These are phyloP conservation scores for Neofusicoccum ribis DNA, from an alignment of 2,329 filamentous ascomycete species.

Conservation along the genomic window DNA sequence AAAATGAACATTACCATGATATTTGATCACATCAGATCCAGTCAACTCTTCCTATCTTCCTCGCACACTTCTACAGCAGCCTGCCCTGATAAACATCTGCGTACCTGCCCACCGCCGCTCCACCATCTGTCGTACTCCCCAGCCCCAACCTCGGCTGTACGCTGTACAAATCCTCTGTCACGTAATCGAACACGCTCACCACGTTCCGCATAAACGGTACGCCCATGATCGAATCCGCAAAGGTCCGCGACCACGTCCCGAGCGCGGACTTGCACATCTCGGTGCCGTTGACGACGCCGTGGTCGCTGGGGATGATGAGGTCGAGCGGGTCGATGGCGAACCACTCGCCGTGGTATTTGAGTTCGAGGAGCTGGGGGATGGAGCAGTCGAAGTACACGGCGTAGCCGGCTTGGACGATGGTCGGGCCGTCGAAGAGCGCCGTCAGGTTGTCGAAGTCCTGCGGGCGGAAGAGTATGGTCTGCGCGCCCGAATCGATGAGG, in stretches of 20 bases:
- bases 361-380: not conserved
- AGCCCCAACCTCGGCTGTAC: not conserved
- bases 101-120: not conserved
- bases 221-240: not conserved
- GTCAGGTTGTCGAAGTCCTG: not conserved
- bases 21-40: no score
- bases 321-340: constrained; percentile 10
- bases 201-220: constrained; percentile 2
- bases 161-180: not conserved
- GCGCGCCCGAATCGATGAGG: not conserved
- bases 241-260: not conserved
- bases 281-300: not conserved
- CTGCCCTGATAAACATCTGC: not conserved
- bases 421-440: not conserved
- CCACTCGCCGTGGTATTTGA: not conserved
- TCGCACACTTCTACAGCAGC: not conserved
- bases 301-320: not conserved
- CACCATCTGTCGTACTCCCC: not conserved
- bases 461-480: not conserved
- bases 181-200: not conserved
- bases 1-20: no score
- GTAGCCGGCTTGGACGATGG: not conserved
- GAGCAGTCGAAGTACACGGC: constrained; percentile 3
- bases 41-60: no score
- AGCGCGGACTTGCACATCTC: constrained; percentile 8